These are phyloP conservation scores for Phytophthora cactorum DNA, from an alignment of 352 stramenopile genomes.

Conservation along the genomic window DNA sequence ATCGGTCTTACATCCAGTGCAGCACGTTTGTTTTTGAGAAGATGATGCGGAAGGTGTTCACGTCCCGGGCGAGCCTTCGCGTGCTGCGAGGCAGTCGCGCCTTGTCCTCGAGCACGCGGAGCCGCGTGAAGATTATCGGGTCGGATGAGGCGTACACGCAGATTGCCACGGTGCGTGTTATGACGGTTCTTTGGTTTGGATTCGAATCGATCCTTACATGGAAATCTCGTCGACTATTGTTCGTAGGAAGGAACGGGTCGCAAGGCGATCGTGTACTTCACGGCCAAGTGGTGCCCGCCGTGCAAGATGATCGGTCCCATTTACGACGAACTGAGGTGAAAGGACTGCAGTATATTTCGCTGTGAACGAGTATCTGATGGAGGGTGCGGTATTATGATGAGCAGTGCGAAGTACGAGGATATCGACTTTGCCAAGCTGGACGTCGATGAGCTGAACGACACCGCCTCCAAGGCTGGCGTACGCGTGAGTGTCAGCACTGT, in stretches of 20 bases:
- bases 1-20: constrained; percentile 5
- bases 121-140: constrained; percentile 77
- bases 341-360: background rate
- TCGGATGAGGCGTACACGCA: constrained; percentile 78
- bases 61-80: constrained; percentile 21
- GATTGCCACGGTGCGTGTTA: constrained; percentile 58
- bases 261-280: constrained; percentile 91
- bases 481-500: constrained; percentile 56
- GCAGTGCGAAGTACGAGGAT: constrained; percentile 59
- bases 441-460: constrained; percentile 85
- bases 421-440: constrained; percentile 90
- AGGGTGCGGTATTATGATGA: too few species aligned
- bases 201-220: background rate
- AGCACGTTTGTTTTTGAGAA: constrained; percentile 18
- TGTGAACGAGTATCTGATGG: too few species aligned
- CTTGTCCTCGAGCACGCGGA: constrained; percentile 48
- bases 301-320: constrained; percentile 93
- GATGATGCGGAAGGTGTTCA: constrained; percentile 54
- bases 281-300: constrained; percentile 89
- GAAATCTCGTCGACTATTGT: background rate
- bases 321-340: constrained; percentile 86
- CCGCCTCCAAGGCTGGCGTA: constrained; percentile 78
- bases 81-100: constrained; percentile 34
- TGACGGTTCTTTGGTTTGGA: background rate
- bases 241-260: constrained; percentile 59